phyloP scores from a whole-genome alignment of 208 protist species.

The Crithidia bombi region DNA sequence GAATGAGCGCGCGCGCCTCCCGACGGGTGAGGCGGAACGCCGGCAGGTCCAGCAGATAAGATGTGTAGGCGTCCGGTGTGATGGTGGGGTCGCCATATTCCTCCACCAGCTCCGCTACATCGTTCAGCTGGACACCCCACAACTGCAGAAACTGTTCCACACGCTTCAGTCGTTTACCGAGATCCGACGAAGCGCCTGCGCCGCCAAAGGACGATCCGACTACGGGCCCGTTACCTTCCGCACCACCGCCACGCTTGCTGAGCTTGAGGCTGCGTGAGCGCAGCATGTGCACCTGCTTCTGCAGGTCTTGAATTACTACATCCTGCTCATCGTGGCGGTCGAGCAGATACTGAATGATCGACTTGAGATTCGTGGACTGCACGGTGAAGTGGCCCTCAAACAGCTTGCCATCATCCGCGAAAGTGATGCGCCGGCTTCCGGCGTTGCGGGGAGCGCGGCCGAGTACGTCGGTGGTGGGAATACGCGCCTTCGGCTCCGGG shows the following conservation, averaged over 20 bases:
- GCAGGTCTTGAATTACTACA: constrained; percentile 79
- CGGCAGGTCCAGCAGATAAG: constrained; percentile 74
- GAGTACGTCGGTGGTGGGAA: constrained; percentile 33
- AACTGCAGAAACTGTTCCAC: constrained; percentile 78
- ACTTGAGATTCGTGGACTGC: constrained; percentile 81
- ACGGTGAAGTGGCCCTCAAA: constrained; percentile 91
- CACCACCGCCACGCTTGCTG: constrained; percentile 27
- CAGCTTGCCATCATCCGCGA: constrained; percentile 87
- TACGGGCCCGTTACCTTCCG: constrained; percentile 1
- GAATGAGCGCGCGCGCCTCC: constrained; percentile 50
- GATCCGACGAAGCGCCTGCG: constrained; percentile 27
- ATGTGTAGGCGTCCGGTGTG: constrained; percentile 78
- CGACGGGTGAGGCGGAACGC: constrained; percentile 66
- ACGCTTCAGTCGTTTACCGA: constrained; percentile 48
- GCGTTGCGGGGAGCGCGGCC: constrained; percentile 42
- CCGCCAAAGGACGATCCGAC: constrained; percentile 2
- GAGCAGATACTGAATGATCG: constrained; percentile 78
- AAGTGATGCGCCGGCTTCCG: constrained; percentile 54
- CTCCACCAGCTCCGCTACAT: constrained; percentile 69
- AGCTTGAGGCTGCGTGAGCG: constrained; percentile 39
- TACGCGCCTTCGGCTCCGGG: constrained; percentile 9
- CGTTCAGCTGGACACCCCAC: constrained; percentile 69
- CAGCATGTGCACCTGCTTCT: constrained; percentile 76
- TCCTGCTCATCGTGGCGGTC: constrained; percentile 76
- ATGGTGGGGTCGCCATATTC: constrained; percentile 79